Evolutionary conservation across 768 basidiomycete species (phyloP).

Genomic region (Collybia mongolica): DNA sequence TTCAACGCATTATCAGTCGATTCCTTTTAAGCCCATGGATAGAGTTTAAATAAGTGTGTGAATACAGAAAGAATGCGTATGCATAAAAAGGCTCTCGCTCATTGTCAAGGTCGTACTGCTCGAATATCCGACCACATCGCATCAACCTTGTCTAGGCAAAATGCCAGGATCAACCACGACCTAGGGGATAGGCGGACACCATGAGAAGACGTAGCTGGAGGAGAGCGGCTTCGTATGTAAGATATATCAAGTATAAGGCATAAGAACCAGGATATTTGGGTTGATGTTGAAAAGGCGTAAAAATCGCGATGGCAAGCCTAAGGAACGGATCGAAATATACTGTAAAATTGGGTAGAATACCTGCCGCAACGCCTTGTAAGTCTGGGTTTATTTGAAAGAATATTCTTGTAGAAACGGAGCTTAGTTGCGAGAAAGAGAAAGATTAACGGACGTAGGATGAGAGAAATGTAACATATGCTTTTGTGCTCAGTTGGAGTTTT

Average conservation of each 20-base stretch:
- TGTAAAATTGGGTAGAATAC: conserved; percentile 4
- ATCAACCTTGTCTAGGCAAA: conserved; percentile 9
- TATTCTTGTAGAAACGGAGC: conserved; percentile 11
- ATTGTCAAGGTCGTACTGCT: background rate
- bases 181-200: no score
- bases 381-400: no score
- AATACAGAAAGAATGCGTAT: no score
- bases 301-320: conserved; percentile 33
- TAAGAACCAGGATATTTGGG: background rate
- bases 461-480: no score
- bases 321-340: conserved; percentile 15
- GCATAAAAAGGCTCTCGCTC: no score
- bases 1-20: no score
- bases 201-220: background rate
- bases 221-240: background rate
- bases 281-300: conserved; percentile 9
- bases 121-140: conserved; percentile 17
- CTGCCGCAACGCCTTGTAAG: no score
- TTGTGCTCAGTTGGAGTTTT: no score
- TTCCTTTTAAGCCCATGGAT: no score
- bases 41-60: no score
- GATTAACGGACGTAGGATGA: conserved; percentile 11
- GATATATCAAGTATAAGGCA: background rate
- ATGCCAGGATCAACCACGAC: conserved; percentile 2
- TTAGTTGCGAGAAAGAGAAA: conserved; percentile 12